Evolutionary conservation across 176 grass and related monocot genomes (phyloP).

Genomic region (Zizania latifolia): DNA sequence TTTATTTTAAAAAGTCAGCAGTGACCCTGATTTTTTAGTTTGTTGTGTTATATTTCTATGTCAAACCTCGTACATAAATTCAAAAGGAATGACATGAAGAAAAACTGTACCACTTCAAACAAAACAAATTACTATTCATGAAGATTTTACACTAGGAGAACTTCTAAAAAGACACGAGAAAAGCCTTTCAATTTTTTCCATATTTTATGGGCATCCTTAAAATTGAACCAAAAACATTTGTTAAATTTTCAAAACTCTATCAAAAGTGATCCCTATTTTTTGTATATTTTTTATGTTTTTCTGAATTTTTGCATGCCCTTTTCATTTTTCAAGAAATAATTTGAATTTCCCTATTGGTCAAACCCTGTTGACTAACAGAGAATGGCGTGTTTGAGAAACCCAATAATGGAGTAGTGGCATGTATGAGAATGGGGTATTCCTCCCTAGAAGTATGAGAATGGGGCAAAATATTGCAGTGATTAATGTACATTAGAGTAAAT

Average conservation of each 20-base stretch:
- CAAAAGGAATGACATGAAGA: background rate
- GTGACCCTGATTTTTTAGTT: background rate
- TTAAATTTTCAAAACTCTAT: background rate
- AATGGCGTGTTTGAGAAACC: too few relatives aligned
- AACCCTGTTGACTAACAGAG: background rate
- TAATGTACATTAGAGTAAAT: conserved; percentile 18
- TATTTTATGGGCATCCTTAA: background rate
- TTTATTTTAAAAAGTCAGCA: too few relatives aligned
- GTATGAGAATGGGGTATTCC: background rate
- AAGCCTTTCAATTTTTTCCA: background rate
- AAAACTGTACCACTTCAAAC: background rate
- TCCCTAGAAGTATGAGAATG: too few relatives aligned
- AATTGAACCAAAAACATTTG: background rate
- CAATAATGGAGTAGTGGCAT: background rate
- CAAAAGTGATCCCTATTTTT: background rate
- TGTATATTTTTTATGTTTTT: background rate
- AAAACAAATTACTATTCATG: background rate
- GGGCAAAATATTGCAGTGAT: background rate
- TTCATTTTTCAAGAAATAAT: background rate
- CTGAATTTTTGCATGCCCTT: background rate
- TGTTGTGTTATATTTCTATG: background rate
- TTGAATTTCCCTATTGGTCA: background rate
- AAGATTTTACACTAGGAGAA: background rate
- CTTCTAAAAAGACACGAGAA: background rate
- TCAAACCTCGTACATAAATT: background rate